Evolutionary conservation across 345 rosid species (phyloP).

Genomic region (Citrus unshiu): DNA sequence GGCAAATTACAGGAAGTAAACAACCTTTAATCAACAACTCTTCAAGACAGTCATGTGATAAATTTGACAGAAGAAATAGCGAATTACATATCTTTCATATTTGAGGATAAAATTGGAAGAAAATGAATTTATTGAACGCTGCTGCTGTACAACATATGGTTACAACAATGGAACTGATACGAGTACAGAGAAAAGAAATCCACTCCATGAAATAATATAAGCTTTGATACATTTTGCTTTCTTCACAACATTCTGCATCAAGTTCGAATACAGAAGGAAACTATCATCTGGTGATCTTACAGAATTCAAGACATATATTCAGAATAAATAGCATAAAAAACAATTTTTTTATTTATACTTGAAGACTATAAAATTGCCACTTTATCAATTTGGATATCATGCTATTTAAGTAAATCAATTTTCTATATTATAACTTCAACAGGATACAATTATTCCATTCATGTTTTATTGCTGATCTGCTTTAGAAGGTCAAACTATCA

Average conservation of each 20-base stretch:
- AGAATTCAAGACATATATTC: neutral
- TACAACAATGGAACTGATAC: slow-evolving; percentile 6
- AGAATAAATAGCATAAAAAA: neutral
- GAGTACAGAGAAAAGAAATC: neutral
- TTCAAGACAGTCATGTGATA: neutral
- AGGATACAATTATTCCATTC: neutral
- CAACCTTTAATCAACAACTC: neutral
- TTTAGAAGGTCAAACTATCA: neutral
- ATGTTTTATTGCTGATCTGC: neutral
- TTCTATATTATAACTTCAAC: neutral
- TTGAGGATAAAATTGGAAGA: neutral
- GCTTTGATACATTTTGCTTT: slow-evolving; percentile 1
- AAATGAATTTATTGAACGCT: neutral
- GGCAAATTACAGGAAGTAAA: neutral
- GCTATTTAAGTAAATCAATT: neutral
- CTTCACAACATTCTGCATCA: slow-evolving; percentile 23
- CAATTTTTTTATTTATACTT: neutral
- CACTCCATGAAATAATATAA: slow-evolving; percentile 6
- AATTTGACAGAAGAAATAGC: neutral
- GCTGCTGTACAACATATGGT: slow-evolving; percentile 19
- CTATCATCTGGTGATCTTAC: neutral
- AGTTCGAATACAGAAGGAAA: neutral
- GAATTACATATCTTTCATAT: neutral
- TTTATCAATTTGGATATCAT: neutral
- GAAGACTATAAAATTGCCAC: neutral